Conservation (phyloP, 176 grass and related monocot species). For the Aegilops sharonensis region DNA sequence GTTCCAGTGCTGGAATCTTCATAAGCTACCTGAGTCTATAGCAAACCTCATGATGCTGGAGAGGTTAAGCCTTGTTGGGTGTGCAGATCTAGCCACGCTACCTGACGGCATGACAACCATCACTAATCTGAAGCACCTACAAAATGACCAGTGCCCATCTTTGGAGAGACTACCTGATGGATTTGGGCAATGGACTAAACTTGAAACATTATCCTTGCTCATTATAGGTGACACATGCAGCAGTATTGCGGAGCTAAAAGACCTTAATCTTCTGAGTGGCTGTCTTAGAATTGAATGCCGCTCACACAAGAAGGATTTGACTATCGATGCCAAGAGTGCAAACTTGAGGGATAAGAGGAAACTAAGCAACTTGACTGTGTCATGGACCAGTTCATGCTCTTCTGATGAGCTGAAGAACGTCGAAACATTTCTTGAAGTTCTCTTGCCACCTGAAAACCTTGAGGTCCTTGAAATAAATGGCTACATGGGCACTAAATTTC, state of each 20-base stretch:
- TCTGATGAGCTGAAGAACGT: neutral
- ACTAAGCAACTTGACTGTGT: conserved; percentile 39
- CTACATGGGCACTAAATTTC: conserved; percentile 40
- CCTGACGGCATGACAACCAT: conserved; percentile 44
- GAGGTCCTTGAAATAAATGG: conserved; percentile 40
- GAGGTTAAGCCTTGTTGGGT: conserved; percentile 50
- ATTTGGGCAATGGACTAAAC: conserved; percentile 43
- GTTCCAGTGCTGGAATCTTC: conserved; percentile 60
- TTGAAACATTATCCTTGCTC: conserved; percentile 50
- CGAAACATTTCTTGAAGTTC: conserved; percentile 47
- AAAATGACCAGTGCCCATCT: conserved; percentile 34
- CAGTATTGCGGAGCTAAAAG: conserved; percentile 39
- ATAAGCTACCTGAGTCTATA: conserved; percentile 44
- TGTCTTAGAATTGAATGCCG: conserved; percentile 32
- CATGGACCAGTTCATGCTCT: conserved; percentile 20
- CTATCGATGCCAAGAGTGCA: conserved; percentile 26
- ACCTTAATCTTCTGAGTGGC: conserved; percentile 37
- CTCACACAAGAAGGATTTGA: conserved; percentile 18
- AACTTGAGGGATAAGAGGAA: conserved; percentile 46
- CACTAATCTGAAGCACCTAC: conserved; percentile 38
- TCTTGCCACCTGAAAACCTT: conserved; percentile 46
- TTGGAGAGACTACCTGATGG: conserved; percentile 39
- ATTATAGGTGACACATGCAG: conserved; percentile 37
- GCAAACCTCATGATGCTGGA: conserved; percentile 43
- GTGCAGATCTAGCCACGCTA: conserved; percentile 33